Evolutionary conservation across 352 stramenopile genomes (phyloP).

Genomic region (Phytophthora sojae): DNA sequence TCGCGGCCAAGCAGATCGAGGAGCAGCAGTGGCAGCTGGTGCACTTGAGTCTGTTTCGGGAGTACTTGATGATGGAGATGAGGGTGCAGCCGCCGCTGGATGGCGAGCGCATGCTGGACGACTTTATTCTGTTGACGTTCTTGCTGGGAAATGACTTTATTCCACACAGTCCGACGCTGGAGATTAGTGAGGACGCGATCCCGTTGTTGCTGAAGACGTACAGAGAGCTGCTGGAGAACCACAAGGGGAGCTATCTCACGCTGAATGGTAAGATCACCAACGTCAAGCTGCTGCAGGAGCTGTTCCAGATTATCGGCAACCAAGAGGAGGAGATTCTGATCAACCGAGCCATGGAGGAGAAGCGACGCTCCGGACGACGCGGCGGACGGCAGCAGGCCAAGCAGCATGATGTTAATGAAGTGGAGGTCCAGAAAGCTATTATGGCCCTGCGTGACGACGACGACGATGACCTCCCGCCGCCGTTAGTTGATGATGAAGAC

Average conservation of each 20-base stretch:
- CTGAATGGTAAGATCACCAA: constrained; percentile 91
- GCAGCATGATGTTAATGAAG: constrained; percentile 58
- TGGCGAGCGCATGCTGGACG: constrained; percentile 97
- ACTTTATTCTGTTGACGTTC: constrained; percentile 99
- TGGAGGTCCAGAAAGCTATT: constrained; percentile 55
- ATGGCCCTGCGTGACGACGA: constrained; percentile 50
- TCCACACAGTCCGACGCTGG: constrained; percentile 97
- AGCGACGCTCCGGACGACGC: constrained; percentile 44
- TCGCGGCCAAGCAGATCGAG: constrained; percentile 91
- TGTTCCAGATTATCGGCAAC: constrained; percentile 93
- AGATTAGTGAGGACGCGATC: constrained; percentile 99
- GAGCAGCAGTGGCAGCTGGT: constrained; percentile 98
- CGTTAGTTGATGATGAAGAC: constrained; percentile 50
- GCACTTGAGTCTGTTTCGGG: constrained; percentile 96
- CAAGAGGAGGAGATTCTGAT: constrained; percentile 96
- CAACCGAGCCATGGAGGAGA: constrained; percentile 69
- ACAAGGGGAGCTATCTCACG: constrained; percentile 94
- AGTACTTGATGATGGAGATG: constrained; percentile 99
- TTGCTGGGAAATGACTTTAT: constrained; percentile 99
- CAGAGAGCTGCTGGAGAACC: constrained; percentile 87
- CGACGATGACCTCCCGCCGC: constrained; percentile 46
- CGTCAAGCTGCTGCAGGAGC: constrained; percentile 90
- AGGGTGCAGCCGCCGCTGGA: constrained; percentile 57
- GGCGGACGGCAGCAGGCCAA: constrained; percentile 35
- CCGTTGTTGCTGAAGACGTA: constrained; percentile 94